These are phyloP conservation scores for Magnolia changhungtana DNA, from an alignment of 164 flowering plant genomes.

Conservation along the genomic window DNA sequence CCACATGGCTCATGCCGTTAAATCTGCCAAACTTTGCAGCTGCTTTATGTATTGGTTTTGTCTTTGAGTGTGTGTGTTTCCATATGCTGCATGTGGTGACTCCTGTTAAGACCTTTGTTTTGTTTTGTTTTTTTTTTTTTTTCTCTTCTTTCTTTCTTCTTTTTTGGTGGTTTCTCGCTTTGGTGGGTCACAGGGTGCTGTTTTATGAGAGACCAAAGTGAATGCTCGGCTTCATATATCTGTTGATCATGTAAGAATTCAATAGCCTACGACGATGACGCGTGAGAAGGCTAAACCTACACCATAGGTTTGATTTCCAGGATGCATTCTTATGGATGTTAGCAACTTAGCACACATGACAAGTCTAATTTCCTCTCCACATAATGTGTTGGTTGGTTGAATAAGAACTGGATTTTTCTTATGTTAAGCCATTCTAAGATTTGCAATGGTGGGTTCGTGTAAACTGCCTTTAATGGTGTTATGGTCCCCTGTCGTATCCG, in stretches of 20 bases:
- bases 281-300: slow-evolving; percentile 19
- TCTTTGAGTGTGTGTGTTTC: not conserved
- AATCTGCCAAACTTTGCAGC: not conserved
- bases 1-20: slow-evolving; percentile 1
- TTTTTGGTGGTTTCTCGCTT: not conserved
- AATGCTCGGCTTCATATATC: slow-evolving; percentile 6
- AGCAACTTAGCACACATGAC: not conserved
- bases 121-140: not conserved
- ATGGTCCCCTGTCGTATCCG: slow-evolving; percentile 41
- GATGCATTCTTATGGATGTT: slow-evolving; percentile 10
- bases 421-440: slow-evolving; percentile 20
- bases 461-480: slow-evolving; percentile 31
- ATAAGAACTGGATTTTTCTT: slow-evolving; percentile 7
- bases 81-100: not conserved
- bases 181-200: slow-evolving; percentile 18
- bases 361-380: slow-evolving; percentile 10
- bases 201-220: slow-evolving; percentile 6
- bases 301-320: slow-evolving; percentile 16
- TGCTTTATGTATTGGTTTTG: not conserved
- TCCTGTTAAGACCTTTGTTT: slow-evolving; percentile 7
- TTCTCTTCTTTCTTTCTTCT: not conserved
- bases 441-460: slow-evolving; percentile 13
- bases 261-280: slow-evolving; percentile 7
- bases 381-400: slow-evolving; percentile 4
- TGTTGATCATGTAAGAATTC: slow-evolving; percentile 9